phyloP scores from a whole-genome alignment of 2,329 filamentous ascomycete species.

The Penicillium sumatraense region DNA sequence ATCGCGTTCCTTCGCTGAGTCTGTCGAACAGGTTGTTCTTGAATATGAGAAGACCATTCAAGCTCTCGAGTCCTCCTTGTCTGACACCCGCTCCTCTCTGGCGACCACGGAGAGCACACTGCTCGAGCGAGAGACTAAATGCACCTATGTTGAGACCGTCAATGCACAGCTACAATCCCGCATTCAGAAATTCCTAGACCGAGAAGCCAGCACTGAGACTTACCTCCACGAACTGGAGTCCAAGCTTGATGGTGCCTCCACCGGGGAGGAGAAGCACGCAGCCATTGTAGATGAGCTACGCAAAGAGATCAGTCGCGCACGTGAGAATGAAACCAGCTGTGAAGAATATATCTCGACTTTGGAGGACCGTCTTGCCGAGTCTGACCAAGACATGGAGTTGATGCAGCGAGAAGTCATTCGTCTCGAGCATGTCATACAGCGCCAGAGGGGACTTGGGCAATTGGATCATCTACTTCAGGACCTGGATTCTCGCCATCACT shows the following conservation, averaged over 20 bases:
- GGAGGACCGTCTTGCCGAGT: conserved; percentile 91
- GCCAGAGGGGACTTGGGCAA: conserved; percentile 92
- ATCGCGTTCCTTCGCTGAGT: conserved; percentile 93
- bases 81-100: conserved; percentile 81
- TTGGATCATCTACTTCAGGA: conserved; percentile 91
- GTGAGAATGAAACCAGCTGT: conserved; percentile 86
- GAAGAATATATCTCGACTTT: conserved; percentile 98
- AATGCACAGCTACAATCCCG: conserved; percentile 87
- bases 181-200: conserved; percentile 89
- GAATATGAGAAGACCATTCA: conserved; percentile 99
- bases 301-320: conserved; percentile 84
- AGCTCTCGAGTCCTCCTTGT: conserved; percentile 85
- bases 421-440: conserved; percentile 91
- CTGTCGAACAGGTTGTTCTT: conserved; percentile 92
- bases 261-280: conserved; percentile 89
- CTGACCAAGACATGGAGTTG: conserved; percentile 91
- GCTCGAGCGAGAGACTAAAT: conserved; percentile 91
- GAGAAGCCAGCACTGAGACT: conserved; percentile 86
- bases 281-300: conserved; percentile 83
- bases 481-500: conserved; percentile 73
- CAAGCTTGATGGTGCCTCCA: conserved; percentile 87
- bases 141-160: conserved; percentile 89
- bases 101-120: conserved; percentile 83
- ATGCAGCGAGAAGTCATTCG: conserved; percentile 97
- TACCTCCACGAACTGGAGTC: conserved; percentile 91